phyloP scores from a whole-genome alignment of 2,329 filamentous ascomycete genomes.

The Penicillium sp. region DNA sequence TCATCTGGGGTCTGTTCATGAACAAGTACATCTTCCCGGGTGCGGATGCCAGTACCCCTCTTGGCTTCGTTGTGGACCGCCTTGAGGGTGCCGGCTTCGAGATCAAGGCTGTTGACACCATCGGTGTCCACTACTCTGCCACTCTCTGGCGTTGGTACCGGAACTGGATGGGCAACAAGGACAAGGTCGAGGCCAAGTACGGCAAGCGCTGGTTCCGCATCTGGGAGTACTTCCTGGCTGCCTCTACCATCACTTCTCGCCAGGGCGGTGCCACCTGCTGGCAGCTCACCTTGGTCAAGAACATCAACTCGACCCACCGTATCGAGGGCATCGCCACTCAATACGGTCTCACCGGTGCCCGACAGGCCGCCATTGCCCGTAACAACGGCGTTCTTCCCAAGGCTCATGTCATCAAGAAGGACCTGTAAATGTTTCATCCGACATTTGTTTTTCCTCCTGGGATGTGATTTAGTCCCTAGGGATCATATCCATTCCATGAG shows the following conservation, averaged over 20 bases:
- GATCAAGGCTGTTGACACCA: slow-evolving; percentile 84
- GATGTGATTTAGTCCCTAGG: neutral
- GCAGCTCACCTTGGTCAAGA: slow-evolving; percentile 83
- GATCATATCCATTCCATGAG: neutral
- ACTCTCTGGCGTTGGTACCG: slow-evolving; percentile 98
- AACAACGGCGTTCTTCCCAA: slow-evolving; percentile 34
- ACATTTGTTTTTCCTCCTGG: neutral
- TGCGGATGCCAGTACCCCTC: slow-evolving; percentile 88
- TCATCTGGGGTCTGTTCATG: slow-evolving; percentile 98
- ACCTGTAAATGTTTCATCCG: slow-evolving; percentile 16
- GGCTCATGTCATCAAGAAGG: slow-evolving; percentile 33
- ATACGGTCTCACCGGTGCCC: slow-evolving; percentile 63
- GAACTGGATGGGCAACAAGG: slow-evolving; percentile 92
- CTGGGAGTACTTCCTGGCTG: slow-evolving; percentile 88
- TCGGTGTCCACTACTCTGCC: slow-evolving; percentile 94
- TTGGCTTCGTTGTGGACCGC: slow-evolving; percentile 78
- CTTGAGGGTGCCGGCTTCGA: slow-evolving; percentile 86
- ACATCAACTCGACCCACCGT: slow-evolving; percentile 80
- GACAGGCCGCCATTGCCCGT: slow-evolving; percentile 44
- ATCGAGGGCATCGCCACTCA: slow-evolving; percentile 67
- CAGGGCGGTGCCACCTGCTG: slow-evolving; percentile 81
- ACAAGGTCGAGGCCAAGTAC: slow-evolving; percentile 92
- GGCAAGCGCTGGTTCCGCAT: slow-evolving; percentile 94
- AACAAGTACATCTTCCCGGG: slow-evolving; percentile 99
- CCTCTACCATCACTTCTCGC: slow-evolving; percentile 75